Percentiles rank a stretch among this genome's conserved stretches.
Evolutionary conservation across 176 grass and related monocot species (phyloP).

Genomic region (Hyparrhenia diplandra): DNA sequence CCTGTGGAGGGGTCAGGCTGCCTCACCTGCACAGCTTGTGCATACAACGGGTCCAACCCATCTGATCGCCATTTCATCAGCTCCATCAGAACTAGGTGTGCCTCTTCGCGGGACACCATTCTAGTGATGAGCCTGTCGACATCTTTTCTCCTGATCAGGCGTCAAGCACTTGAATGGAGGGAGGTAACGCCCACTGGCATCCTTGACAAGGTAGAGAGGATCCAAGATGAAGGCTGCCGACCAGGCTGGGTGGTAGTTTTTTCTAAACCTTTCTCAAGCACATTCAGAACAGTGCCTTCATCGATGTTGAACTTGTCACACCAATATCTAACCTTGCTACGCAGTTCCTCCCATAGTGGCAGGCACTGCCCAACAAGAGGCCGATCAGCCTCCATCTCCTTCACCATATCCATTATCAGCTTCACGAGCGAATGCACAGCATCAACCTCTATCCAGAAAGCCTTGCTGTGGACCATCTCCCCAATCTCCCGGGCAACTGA

Average conservation of each 20-base stretch:
- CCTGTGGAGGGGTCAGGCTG: constrained; percentile 67
- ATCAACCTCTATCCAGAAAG: constrained; percentile 66
- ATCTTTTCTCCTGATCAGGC: constrained; percentile 81
- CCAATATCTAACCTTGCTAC: constrained; percentile 67
- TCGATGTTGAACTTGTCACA: constrained; percentile 52
- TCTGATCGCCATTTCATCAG: constrained; percentile 90
- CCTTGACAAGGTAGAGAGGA: constrained; percentile 71
- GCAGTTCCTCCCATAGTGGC: constrained; percentile 65
- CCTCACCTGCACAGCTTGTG: constrained; percentile 77
- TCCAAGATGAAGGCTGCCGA: constrained; percentile 78
- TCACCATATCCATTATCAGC: constrained; percentile 62
- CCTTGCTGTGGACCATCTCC: constrained; percentile 50
- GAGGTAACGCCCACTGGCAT: constrained; percentile 74
- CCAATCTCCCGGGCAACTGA: constrained; percentile 46
- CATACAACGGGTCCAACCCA: constrained; percentile 72
- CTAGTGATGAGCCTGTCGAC: constrained; percentile 78
- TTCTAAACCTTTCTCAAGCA: constrained; percentile 72
- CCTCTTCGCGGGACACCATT: constrained; percentile 76
- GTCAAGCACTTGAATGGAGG: constrained; percentile 77
- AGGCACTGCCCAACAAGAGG: constrained; percentile 83
- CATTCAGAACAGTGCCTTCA: constrained; percentile 14
- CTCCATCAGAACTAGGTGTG: constrained; percentile 83
- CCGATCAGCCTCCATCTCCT: constrained; percentile 71
- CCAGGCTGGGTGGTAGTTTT: constrained; percentile 84
- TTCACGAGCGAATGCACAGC: constrained; percentile 51